Base-by-base conservation (phyloP, 1,284 basidiomycete genomes). In the Erythrobasidium hasegawianum region DNA sequence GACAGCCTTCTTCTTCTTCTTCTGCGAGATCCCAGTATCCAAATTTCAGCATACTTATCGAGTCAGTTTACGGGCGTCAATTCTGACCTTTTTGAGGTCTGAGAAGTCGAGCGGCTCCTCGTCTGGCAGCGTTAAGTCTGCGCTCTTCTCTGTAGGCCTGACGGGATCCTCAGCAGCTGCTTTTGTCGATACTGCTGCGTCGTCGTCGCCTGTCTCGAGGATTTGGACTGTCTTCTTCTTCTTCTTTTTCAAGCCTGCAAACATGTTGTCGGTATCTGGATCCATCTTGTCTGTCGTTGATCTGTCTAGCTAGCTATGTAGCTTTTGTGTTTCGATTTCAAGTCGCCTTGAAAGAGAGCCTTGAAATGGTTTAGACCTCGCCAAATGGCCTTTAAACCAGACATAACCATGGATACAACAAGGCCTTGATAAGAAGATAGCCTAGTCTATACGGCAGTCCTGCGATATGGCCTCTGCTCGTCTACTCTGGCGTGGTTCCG, bases 1-100 rank as follows among this genome's bases (percentile, higher is more conserved):
- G 3, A 86, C 82, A 74, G 88, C 87, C 77, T 89, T 89, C 80
- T 87, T 88, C 69, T 83, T 81, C 62, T 84, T 83, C 74, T 89
- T 90, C 62, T 70, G 27, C 20, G 54, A 49, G n/a, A n/a, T n/a
- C n/a, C n/a, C n/a, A n/a, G n/a, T n/a, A n/a, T n/a, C n/a, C n/a
- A n/a, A n/a, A n/a, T n/a, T n/a, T n/a, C n/a, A n/a, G n/a, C n/a
- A n/a, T n/a, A n/a, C n/a, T n/a, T n/a, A n/a, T n/a, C n/a, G n/a
- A 33, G 26, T n/a, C 33, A 33, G 33, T 33, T 33, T 33, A 52
- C 38, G 43, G 14, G 14, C 16, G 7, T 5, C 47, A n/a, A n/a
- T n/a, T n/a, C n/a, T n/a, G n/a, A 55, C 33, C 24, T 68, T 89
- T 79, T 90, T 90, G 75, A 90, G 81, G 74, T 90, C 88, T 3